Base-by-base conservation (phyloP, 331 rosid species). In the Malus hybrid region DNA sequence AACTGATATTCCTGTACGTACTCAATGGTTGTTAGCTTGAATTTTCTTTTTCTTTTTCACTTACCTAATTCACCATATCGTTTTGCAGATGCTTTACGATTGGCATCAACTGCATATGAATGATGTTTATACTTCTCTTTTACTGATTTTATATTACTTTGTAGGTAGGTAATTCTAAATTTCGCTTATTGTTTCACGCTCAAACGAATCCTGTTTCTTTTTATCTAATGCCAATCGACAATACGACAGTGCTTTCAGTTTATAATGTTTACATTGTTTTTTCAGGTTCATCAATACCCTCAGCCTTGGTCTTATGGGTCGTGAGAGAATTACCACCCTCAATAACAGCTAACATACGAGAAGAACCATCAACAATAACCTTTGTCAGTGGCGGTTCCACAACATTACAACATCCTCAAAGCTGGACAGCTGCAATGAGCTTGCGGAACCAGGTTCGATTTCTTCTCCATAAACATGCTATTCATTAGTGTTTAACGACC, bases 281-380 rank as follows among this genome's bases (percentile, higher is more conserved):
- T 74, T 81, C 88, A 93, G 98, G 98, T 83, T 85, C 93, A 72
- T 87, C 96, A 54, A 81, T 90, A 79, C 97, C 98, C 15, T 93
- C 97, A 62, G 92, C 92, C 22, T 80, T 85, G 73, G 77, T 93
- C 46, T 73, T 93, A 77, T 93, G 98, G 97, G 85, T 86, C 80
- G 88, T 86, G 95, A 88, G 96, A 85, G 98, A 93, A 80, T 76
- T 87, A 77, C 97, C 97, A 10, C 88, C 86, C 15, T 56, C 76
- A 14, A 80, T 85, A 82, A 67, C 86, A 69, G 68, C 78, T 84
- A 78, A 78, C 69, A 29, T 69, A 69, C 81, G 36, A 36, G 93
- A 89, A 86, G 97, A 86, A 80, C 78, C 93, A 36, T 76, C 85
- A 24, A 86, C 91, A 66, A 64, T 90, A 78, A 81, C 96, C 64